phyloP scores from a whole-genome alignment of 305 asterid species.

The Andrographis paniculata region DNA sequence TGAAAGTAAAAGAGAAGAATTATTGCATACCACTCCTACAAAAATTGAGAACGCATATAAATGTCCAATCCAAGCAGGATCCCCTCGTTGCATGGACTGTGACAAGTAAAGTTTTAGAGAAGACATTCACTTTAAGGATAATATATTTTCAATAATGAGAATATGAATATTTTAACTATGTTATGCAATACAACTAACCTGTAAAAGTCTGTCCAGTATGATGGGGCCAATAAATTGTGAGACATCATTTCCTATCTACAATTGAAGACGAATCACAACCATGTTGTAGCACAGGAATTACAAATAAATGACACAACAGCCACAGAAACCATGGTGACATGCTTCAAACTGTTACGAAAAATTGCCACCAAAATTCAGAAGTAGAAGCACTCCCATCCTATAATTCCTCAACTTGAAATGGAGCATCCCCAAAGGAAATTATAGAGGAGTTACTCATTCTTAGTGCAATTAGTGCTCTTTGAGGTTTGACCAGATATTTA shows the following conservation, averaged over 20 bases:
- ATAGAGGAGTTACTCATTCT: neutral
- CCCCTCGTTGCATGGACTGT: conserved; percentile 86
- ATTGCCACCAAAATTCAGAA: neutral
- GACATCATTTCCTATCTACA: conserved; percentile 73
- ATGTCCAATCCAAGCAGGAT: conserved; percentile 90
- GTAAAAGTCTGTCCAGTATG: conserved; percentile 54
- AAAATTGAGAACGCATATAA: conserved; percentile 73
- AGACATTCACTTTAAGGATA: no score
- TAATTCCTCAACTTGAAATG: neutral
- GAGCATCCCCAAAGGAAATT: neutral
- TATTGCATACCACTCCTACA: conserved; percentile 78
- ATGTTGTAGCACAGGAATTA: neutral
- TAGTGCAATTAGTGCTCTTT: neutral
- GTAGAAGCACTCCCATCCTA: neutral
- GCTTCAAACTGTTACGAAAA: conserved; percentile 4
- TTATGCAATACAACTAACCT: conserved; percentile 32
- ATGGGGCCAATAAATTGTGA: conserved; percentile 86
- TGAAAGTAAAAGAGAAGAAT: conserved; percentile 7
- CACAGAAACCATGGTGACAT: conserved; percentile 5
- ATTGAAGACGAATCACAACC: conserved; percentile 7
- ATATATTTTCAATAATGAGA: neutral
- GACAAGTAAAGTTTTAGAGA: no score
- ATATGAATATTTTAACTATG: neutral
- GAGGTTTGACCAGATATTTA: neutral
- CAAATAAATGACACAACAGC: neutral